Conservation (phyloP, 2,329 filamentous ascomycete species). For the Aspergillus clavatus region DNA sequence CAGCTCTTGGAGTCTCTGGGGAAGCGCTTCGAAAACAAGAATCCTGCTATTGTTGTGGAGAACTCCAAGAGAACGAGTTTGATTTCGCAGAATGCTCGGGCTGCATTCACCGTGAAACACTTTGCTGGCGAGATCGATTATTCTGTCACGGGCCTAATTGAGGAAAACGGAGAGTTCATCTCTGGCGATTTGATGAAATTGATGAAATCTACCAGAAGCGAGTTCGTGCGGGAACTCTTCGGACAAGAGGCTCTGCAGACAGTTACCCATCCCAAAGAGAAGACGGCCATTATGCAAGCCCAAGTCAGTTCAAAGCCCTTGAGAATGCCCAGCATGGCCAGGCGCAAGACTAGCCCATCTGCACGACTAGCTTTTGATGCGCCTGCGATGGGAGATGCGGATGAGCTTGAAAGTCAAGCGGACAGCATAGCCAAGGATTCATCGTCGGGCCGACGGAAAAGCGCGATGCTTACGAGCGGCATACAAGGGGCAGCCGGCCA, state of each 20-base stretch:
- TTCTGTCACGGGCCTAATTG: slow-evolving; percentile 75
- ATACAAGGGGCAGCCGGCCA: slow-evolving; percentile 87
- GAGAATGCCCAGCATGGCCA: slow-evolving; percentile 86
- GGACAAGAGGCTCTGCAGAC: slow-evolving; percentile 94
- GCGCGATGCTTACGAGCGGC: slow-evolving; percentile 35
- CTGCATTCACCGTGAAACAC: slow-evolving; percentile 85
- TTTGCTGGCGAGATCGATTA: slow-evolving; percentile 98
- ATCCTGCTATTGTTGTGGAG: slow-evolving; percentile 77
- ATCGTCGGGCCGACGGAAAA: slow-evolving; percentile 29
- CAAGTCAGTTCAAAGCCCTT: slow-evolving; percentile 94
- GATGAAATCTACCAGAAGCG: slow-evolving; percentile 79
- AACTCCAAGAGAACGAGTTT: slow-evolving; percentile 85
- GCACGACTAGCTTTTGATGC: slow-evolving; percentile 38
- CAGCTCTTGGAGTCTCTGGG: slow-evolving; percentile 86
- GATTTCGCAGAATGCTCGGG: slow-evolving; percentile 71
- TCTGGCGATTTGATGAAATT: slow-evolving; percentile 94
- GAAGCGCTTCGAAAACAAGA: slow-evolving; percentile 92
- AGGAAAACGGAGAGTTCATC: slow-evolving; percentile 94
- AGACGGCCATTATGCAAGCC: slow-evolving; percentile 86
- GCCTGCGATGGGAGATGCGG: slow-evolving; percentile 35
- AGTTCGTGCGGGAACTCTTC: slow-evolving; percentile 85
- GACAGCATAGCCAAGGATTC: slow-evolving; percentile 26
- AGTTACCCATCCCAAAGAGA: slow-evolving; percentile 87
- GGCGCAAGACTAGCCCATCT: slow-evolving; percentile 61
- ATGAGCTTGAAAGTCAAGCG: slow-evolving; percentile 34